Base-by-base conservation (phyloP, 2,329 filamentous ascomycete genomes). In the Gnomoniopsis smithogilvyi region DNA sequence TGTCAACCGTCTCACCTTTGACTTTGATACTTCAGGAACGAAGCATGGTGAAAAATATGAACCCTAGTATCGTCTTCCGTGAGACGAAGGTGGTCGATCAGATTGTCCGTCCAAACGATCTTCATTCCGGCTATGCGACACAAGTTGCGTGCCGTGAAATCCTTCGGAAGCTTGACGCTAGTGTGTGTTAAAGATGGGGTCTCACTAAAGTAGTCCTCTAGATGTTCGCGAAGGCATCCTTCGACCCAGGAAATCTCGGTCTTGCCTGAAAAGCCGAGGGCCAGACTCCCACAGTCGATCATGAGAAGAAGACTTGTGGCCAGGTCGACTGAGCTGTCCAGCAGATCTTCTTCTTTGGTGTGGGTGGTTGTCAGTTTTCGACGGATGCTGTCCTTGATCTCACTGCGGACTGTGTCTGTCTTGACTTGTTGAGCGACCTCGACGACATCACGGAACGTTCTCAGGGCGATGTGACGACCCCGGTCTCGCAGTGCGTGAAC, bases 11-110 rank as follows among this genome's bases (percentile, higher is more conserved):
- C 43, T 45, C 8, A 45, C 43, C 43, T 45, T 60, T 46, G 61
- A 58, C 64, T 48, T 56, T 72, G 68, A 14, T 63, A 59, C 43
- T 70, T 62, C 10, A 78, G 63, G 46, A 78, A 75, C 0, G 71
- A 72, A 0, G 68, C 72, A 54, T 76, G 70, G 56, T 78, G 73
- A 48, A 79, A 79, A 0, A 80, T 65, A 12, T 68, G 62, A 0
- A 78, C 64, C 19, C 64, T 72, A 0, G 64, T 73, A 51, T 77
- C 74, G n/a, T 74, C 70, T 11, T 76, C 70, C 0, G 63, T 67
- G 22, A 78, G 49, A 1, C 68, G 68, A 2, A 79, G 66, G 61
- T 79, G 77, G 55, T 78, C 74, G 0, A 70, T 64, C 3, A 79
- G 60, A 47, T 79, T 77, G 22, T 68, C 65, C 0, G 76, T 79